Evolutionary conservation across 2,329 filamentous ascomycete genomes (phyloP), one percentile per base, ranked within the genome.

Genomic region (Huntiella abstrusa): DNA sequence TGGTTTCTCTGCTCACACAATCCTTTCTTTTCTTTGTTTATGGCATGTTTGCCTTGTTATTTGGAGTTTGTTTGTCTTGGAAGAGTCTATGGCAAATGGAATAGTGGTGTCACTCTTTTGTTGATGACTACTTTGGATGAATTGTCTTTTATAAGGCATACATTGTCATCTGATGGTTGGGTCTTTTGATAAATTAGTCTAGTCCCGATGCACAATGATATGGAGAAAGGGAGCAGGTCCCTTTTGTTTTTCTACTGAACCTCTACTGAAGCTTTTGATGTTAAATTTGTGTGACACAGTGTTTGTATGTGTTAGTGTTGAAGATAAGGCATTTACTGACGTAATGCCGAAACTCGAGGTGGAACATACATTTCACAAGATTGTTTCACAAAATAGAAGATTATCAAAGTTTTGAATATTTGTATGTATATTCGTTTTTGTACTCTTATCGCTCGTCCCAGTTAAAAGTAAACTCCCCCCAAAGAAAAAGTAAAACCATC

Each of bases 1-100:
- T 35, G 41, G 41, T 51, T 49, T 51, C 36, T 34, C 42, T 51
- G 39, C 17, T 46, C 16, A 19, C 35, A 41, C 43, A 16, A 11
- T 33, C 5, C 34, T 16, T 33, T 34, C 28, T 41, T 33, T 48
- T 41, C 44, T 37, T 44, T 16, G 12, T 32, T 32, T 17, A n/a
- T 36, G 4, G 12, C 33, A 16, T 35, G 33, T 19, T 44, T 44
- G 16, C 12, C 19, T 16, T 15, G n/a, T 36, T 34, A 37, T 44
- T 19, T 42, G 12, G 17, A 13, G 13, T 6, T 44, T 44, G 5
- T n/a, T 32, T 36, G 15, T 35, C 6, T 10, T 4, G 17, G 36
- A 38, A 38, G 36, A 38, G 13, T 38, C 12, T 38, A 8, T 38
- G 7, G 12, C 36, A 38, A 38, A 38, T 13, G 37, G 37, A 40